Percentiles rank a stretch among this genome's conserved stretches.
phyloP scores from a whole-genome alignment of 73 alveolate species.

The Symbiodinium natans region DNA sequence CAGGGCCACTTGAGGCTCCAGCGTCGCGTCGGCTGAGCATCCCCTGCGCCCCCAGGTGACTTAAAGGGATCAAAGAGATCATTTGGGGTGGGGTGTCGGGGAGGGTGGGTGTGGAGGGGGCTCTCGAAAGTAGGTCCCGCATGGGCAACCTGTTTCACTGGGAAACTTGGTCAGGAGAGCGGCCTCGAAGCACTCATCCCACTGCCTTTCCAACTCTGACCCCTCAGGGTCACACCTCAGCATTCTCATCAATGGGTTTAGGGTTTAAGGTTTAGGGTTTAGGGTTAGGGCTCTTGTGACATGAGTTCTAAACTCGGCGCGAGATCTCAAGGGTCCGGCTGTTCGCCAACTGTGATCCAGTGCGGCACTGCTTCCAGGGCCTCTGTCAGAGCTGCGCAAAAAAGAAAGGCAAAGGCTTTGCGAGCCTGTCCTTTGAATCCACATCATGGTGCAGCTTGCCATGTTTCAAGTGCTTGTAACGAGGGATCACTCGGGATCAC shows the following conservation, averaged over 20 bases:
- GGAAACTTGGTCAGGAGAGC: no score
- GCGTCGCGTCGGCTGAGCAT: constrained; percentile 14
- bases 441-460: no score
- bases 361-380: not conserved
- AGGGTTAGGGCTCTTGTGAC: no score
- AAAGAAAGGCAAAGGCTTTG: not conserved
- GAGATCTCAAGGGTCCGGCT: not conserved
- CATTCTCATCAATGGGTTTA: not conserved
- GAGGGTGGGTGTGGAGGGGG: no score
- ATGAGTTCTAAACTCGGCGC: not conserved
- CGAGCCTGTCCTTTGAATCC: not conserved
- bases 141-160: no score
- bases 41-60: no score
- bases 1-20: not conserved
- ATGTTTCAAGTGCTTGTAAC: no score
- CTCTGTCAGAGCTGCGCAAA: no score
- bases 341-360: not conserved
- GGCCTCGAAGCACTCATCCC: constrained; percentile 7
- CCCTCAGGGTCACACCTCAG: not conserved
- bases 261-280: no score
- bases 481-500: not conserved
- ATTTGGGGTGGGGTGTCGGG: no score
- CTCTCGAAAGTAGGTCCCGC: no score
- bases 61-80: no score
- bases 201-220: constrained; percentile 6